A percentile compares a stretch with the other conserved stretches of the same genome.
phyloP scores from a whole-genome alignment of 306 rosid species.

The Acacia acuminata region DNA sequence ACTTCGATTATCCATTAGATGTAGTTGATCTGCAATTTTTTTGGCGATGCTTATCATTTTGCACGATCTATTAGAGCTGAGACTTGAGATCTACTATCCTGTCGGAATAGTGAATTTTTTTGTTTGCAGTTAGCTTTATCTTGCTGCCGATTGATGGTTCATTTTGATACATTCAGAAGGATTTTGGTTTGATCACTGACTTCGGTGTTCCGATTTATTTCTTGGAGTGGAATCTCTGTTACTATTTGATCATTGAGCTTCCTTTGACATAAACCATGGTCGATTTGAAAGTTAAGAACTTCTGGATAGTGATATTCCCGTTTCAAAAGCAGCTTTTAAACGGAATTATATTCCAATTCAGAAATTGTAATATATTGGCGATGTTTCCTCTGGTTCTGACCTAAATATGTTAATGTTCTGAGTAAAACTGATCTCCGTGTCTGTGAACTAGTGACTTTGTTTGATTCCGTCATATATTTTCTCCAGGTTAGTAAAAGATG shows the following conservation, averaged over 20 bases:
- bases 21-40: conserved; percentile 46
- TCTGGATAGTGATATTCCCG: neutral
- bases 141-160: neutral
- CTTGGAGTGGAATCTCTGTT: conserved; percentile 23
- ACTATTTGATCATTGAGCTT: neutral
- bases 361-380: neutral
- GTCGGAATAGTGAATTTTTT: neutral
- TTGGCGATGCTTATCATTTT: neutral
- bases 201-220: conserved; percentile 40
- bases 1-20: conserved; percentile 23
- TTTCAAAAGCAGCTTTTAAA: neutral
- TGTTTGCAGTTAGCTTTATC: neutral
- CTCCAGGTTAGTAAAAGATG: conserved; percentile 61
- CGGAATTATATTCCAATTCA: neutral
- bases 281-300: neutral
- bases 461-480: neutral
- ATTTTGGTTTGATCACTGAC: conserved; percentile 11
- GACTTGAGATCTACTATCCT: conserved; percentile 35
- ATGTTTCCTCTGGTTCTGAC: neutral
- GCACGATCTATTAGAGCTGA: conserved; percentile 11
- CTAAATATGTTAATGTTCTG: neutral
- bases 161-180: neutral
- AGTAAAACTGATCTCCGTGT: neutral
- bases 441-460: neutral
- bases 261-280: neutral